Percentiles rank a stretch among this genome's conserved stretches.
phyloP scores from a whole-genome alignment of 495 filamentous ascomycete species.

The Penicillium robsamsonii region DNA sequence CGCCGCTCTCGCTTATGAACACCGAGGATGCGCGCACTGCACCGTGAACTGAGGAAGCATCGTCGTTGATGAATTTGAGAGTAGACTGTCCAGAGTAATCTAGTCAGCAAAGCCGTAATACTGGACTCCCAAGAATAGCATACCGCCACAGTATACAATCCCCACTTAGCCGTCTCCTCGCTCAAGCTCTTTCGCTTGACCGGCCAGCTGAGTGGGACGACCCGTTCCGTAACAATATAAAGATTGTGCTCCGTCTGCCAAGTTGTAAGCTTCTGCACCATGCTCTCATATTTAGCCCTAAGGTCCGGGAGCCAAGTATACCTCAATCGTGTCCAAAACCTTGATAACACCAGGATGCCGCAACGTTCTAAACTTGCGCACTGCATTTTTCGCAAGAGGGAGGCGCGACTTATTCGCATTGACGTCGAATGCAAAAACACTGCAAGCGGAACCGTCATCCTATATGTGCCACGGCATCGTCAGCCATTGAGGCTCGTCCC shows the following conservation, averaged over 20 bases:
- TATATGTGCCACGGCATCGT: constrained; percentile 31
- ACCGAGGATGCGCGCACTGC: constrained; percentile 80
- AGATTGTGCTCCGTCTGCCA: constrained; percentile 82
- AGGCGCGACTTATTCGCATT: constrained; percentile 71
- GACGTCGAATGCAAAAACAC: constrained; percentile 93
- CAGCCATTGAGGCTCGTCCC: constrained; percentile 1
- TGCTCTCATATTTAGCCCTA: neutral
- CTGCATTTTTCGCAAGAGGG: constrained; percentile 85
- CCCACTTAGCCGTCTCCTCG: constrained; percentile 94
- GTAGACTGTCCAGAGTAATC: constrained; percentile 59
- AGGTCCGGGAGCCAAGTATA: constrained; percentile 35
- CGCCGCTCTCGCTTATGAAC: constrained; percentile 90
- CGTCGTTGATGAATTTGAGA: constrained; percentile 91
- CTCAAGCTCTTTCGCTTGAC: constrained; percentile 78
- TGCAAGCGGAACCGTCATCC: constrained; percentile 92
- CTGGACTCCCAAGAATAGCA: neutral
- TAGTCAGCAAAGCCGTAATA: constrained; percentile 1
- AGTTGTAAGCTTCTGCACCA: neutral
- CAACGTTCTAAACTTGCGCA: constrained; percentile 86
- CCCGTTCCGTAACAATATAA: constrained; percentile 90
- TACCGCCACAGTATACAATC: constrained; percentile 81
- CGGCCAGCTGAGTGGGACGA: constrained; percentile 82
- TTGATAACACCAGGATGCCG: constrained; percentile 92
- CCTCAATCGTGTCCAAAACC: constrained; percentile 91
- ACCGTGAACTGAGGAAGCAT: constrained; percentile 87